Conservation (phyloP, 1,139 yeast genomes). For the Wickerhamiella pararugosa region DNA sequence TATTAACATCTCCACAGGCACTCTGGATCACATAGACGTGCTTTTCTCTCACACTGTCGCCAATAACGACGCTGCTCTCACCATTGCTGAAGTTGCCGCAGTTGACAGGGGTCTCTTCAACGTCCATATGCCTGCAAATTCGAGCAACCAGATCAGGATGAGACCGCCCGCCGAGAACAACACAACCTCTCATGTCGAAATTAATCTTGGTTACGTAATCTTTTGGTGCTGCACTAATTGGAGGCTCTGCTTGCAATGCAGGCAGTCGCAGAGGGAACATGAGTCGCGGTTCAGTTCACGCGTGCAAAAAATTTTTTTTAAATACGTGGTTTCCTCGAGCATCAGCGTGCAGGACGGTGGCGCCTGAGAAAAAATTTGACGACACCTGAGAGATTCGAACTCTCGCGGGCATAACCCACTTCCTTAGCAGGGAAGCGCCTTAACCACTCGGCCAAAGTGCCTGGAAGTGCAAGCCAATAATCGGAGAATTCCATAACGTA, state of each 20-base stretch:
- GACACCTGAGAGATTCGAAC: constrained; percentile 8
- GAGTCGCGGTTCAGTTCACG: too few species aligned
- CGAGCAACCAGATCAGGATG: constrained; percentile 49
- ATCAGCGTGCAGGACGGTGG: too few species aligned
- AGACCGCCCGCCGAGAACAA: constrained; percentile 65
- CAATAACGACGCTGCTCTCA: constrained; percentile 73
- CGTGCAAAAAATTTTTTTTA: too few species aligned
- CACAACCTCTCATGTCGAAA: constrained; percentile 47
- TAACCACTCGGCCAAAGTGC: constrained; percentile 9
- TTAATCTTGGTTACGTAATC: too few species aligned
- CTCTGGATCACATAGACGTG: constrained; percentile 77
- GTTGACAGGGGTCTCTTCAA: constrained; percentile 43
- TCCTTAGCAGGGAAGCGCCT: constrained; percentile 8
- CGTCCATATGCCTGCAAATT: constrained; percentile 48
- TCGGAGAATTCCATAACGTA: too few species aligned
- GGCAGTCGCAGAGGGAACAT: too few species aligned
- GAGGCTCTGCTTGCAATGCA: too few species aligned
- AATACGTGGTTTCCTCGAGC: too few species aligned
- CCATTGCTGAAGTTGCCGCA: constrained; percentile 60
- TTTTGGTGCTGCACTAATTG: too few species aligned
- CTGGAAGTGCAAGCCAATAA: background rate
- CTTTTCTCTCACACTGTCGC: constrained; percentile 80
- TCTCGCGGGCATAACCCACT: constrained; percentile 8
- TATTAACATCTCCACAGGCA: constrained; percentile 82
- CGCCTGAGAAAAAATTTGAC: constrained; percentile 1